phyloP scores from a whole-genome alignment of 2,329 filamentous ascomycete species.

The Aspergillus udagawae region DNA sequence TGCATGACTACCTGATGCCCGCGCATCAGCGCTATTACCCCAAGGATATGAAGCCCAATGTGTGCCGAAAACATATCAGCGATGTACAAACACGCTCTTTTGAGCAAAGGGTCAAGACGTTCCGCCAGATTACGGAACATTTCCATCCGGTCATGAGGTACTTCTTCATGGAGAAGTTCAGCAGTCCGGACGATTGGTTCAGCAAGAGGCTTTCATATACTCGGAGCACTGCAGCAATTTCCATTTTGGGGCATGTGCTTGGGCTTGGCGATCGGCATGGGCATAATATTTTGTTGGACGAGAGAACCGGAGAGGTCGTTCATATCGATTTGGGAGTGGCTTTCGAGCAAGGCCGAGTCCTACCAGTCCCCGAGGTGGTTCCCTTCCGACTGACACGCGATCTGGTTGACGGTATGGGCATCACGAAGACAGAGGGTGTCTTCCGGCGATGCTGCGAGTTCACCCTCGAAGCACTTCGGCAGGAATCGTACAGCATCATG shows the following conservation, averaged over 20 bases:
- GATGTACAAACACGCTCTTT: constrained; percentile 66
- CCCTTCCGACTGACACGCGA: constrained; percentile 93
- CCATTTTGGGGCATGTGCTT: constrained; percentile 87
- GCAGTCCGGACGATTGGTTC: constrained; percentile 96
- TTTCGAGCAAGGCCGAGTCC: constrained; percentile 92
- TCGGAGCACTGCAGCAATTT: constrained; percentile 87
- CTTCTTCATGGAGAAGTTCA: constrained; percentile 95
- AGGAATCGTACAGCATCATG: constrained; percentile 97
- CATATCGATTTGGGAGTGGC: constrained; percentile 97
- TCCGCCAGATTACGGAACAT: constrained; percentile 70
- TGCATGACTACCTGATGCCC: constrained; percentile 88
- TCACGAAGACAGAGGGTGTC: constrained; percentile 90
- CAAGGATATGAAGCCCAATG: constrained; percentile 69
- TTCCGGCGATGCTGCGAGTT: constrained; percentile 99
- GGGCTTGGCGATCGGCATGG: constrained; percentile 92
- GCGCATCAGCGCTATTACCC: constrained; percentile 86
- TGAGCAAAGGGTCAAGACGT: constrained; percentile 69
- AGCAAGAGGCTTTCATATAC: constrained; percentile 84
- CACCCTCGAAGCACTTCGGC: constrained; percentile 87
- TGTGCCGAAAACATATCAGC: constrained; percentile 75
- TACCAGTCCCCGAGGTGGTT: constrained; percentile 91
- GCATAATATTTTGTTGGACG: constrained; percentile 93
- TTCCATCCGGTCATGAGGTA: constrained; percentile 94
- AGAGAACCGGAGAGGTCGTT: constrained; percentile 84
- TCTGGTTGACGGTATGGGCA: constrained; percentile 94